A percentile compares a stretch with the other conserved stretches of the same genome.
These are phyloP conservation scores for Phaeosphaeriaceae sp. DNA, from an alignment of 2,329 filamentous ascomycete species.

Conservation along the genomic window DNA sequence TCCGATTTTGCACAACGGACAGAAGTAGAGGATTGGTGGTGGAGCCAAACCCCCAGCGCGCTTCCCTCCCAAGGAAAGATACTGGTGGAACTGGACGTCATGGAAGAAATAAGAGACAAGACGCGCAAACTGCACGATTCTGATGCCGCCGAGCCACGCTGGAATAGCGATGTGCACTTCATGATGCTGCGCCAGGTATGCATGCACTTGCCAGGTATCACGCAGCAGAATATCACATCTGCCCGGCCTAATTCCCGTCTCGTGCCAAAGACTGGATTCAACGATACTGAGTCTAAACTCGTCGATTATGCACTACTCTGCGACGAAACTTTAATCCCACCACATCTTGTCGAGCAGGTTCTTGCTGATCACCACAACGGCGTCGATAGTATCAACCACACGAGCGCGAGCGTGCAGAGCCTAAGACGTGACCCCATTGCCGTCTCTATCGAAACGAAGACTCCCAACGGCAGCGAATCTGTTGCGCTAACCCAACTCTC, in stretches of 20 bases:
- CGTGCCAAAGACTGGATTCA: constrained; percentile 8
- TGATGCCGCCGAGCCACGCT: constrained; percentile 2
- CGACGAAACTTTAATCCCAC: constrained; percentile 1
- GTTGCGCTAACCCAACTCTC: constrained; percentile 13
- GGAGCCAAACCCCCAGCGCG: constrained; percentile 3
- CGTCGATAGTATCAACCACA: not conserved
- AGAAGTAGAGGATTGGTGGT: constrained; percentile 8
- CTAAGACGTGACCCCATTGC: too few relatives aligned
- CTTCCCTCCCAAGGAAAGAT: constrained; percentile 3
- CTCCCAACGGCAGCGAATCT: constrained; percentile 11
- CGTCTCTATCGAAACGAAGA: too few relatives aligned
- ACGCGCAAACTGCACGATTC: constrained; percentile 3
- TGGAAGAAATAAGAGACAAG: constrained; percentile 7
- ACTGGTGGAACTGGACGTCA: constrained; percentile 5
- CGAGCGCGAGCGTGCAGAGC: too few relatives aligned
- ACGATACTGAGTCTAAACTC: constrained; percentile 13
- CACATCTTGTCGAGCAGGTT: constrained; percentile 5
- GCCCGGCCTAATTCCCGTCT: constrained; percentile 8
- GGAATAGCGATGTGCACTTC: constrained; percentile 7
- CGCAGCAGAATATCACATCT: constrained; percentile 9
- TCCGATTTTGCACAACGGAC: not conserved
- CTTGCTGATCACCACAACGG: constrained; percentile 8
- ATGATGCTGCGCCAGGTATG: constrained; percentile 8
- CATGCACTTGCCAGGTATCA: constrained; percentile 8
- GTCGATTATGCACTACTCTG: constrained; percentile 6